These are phyloP conservation scores for Licmophora abbreviata DNA, from an alignment of 108 stramenopile genomes.

Conservation along the genomic window DNA sequence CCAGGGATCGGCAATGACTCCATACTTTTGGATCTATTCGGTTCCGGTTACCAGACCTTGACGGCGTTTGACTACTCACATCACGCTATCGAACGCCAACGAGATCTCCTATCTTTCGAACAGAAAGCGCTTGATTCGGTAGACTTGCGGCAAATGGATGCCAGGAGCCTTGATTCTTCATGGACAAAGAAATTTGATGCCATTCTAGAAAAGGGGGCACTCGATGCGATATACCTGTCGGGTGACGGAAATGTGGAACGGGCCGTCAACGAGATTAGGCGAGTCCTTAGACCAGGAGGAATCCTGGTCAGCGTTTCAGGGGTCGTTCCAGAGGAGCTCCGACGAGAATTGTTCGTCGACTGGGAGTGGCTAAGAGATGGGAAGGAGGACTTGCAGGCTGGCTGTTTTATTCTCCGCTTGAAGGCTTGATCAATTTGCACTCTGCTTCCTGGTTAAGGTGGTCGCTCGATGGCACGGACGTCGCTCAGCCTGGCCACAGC, in stretches of 20 bases:
- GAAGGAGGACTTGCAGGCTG: slow-evolving; percentile 61
- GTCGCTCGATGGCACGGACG: too few species aligned
- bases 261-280: slow-evolving; percentile 41
- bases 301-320: slow-evolving; percentile 54
- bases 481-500: too few species aligned
- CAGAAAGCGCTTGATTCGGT: slow-evolving; percentile 12
- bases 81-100: slow-evolving; percentile 68
- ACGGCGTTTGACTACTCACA: slow-evolving; percentile 67
- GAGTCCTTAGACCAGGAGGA: slow-evolving; percentile 44
- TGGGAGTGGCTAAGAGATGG: slow-evolving; percentile 77
- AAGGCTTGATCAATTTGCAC: too few species aligned
- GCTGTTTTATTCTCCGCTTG: slow-evolving; percentile 68
- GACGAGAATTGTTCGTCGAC: slow-evolving; percentile 33
- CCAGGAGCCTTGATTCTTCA: slow-evolving; percentile 31
- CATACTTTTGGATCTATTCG: slow-evolving; percentile 53
- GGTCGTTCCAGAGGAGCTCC: slow-evolving; percentile 53
- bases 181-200: slow-evolving; percentile 57
- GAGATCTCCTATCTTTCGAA: slow-evolving; percentile 38
- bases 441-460: too few species aligned
- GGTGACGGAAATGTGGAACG: slow-evolving; percentile 58
- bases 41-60: slow-evolving; percentile 42
- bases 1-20: slow-evolving; percentile 80
- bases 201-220: slow-evolving; percentile 67
- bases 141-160: slow-evolving; percentile 41
- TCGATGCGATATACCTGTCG: slow-evolving; percentile 78